Percentiles rank a stretch among this genome's conserved stretches.
Evolutionary conservation across 202 grass and related monocot species (phyloP).

Genomic region (Schoenoplectus tabernaemontani): DNA sequence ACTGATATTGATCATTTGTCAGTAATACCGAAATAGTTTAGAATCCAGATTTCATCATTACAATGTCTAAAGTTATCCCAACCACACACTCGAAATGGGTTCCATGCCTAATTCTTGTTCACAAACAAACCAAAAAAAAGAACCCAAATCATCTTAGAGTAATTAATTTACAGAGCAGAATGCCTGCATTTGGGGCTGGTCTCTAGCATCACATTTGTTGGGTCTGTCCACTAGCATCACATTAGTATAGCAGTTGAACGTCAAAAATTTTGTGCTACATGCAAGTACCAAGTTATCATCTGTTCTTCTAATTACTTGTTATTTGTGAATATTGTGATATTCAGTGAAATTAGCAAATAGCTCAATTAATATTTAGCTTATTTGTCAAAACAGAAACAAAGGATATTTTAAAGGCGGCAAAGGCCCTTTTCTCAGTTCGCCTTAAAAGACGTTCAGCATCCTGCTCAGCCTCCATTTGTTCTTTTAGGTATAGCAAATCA

Average conservation of each 20-base stretch:
- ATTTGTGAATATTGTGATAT: not conserved
- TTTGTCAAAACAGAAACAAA: not conserved
- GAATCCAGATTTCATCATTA: not conserved
- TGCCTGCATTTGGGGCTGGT: not conserved
- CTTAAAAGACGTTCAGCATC: conserved; percentile 87
- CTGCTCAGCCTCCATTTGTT: conserved; percentile 99
- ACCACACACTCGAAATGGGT: not conserved
- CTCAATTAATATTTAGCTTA: not conserved
- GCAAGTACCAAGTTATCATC: not conserved
- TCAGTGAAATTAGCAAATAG: not conserved
- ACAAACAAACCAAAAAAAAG: not conserved
- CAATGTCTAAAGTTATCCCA: not conserved
- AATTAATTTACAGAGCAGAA: not conserved
- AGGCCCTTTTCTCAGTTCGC: conserved; percentile 81
- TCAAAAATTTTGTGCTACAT: not conserved
- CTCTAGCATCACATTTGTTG: not conserved
- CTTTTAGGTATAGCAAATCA: conserved; percentile 99
- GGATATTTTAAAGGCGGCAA: conserved; percentile 97
- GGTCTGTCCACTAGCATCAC: not conserved
- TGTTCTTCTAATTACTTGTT: not conserved
- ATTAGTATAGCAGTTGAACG: not conserved
- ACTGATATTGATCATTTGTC: not conserved
- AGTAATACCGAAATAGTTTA: not conserved
- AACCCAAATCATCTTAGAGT: not conserved
- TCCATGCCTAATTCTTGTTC: not conserved